Evolutionary conservation across 2,329 filamentous ascomycete genomes (phyloP).

Genomic region (Rachicladosporium sp.): DNA sequence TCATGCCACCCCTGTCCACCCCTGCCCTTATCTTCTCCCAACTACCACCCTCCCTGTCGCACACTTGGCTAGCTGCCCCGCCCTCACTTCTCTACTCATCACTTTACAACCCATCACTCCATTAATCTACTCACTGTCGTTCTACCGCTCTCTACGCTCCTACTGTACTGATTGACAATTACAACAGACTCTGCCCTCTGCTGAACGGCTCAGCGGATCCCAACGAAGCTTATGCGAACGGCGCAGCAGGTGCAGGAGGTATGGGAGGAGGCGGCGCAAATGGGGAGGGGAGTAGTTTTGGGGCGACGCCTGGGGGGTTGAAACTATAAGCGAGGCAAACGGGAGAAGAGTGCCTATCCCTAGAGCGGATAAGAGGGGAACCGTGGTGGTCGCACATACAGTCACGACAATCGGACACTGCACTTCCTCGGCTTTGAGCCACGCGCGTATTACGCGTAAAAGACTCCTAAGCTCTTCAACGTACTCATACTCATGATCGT

Average conservation of each 20-base stretch:
- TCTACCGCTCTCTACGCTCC: not conserved
- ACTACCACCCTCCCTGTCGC: not conserved
- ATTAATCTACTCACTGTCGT: too few relatives aligned
- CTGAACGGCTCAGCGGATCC: constrained; percentile 58
- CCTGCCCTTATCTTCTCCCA: not conserved
- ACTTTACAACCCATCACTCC: too few relatives aligned
- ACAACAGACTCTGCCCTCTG: constrained; percentile 61
- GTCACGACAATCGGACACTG: too few relatives aligned
- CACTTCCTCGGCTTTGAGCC: too few relatives aligned
- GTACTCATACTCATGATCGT: too few relatives aligned
- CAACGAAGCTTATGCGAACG: constrained; percentile 14
- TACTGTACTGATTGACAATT: constrained; percentile 14
- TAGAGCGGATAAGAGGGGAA: too few relatives aligned
- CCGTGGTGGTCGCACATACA: too few relatives aligned
- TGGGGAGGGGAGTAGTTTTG: constrained; percentile 21
- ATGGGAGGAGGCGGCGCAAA: constrained; percentile 6
- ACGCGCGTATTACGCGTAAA: too few relatives aligned
- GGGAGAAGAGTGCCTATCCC: too few relatives aligned
- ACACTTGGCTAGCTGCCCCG: not conserved
- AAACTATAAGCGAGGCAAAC: constrained; percentile 12
- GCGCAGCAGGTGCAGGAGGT: too few relatives aligned
- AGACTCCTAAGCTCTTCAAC: too few relatives aligned
- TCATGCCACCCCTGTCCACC: not conserved
- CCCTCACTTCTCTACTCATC: too few relatives aligned
- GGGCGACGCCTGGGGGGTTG: constrained; percentile 21